Conservation (phyloP, 768 basidiomycete species). For the Tubosaeta sp. region DNA sequence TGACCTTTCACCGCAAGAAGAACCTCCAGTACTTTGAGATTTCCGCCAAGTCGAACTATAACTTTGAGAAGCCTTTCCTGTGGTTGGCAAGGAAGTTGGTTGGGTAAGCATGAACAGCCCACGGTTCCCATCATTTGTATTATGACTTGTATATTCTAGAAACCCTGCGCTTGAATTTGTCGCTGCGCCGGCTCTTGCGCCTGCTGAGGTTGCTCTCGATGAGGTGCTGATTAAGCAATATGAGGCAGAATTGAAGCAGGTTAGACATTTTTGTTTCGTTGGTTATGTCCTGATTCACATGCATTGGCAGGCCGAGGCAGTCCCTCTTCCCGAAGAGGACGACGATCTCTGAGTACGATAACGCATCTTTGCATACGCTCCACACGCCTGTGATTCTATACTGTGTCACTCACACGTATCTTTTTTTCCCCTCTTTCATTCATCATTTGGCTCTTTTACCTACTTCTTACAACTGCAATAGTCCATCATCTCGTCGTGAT, state of each 20-base stretch:
- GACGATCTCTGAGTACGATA: slow-evolving; percentile 62
- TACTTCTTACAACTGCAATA: slow-evolving; percentile 23
- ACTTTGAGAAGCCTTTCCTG: slow-evolving; percentile 99
- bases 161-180: slow-evolving; percentile 91
- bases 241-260: slow-evolving; percentile 67
- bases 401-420: slow-evolving; percentile 19
- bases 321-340: slow-evolving; percentile 97
- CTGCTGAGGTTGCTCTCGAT: slow-evolving; percentile 90
- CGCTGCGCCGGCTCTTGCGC: slow-evolving; percentile 92
- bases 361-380: slow-evolving; percentile 16
- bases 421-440: slow-evolving; percentile 9
- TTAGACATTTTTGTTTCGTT: slow-evolving; percentile 28
- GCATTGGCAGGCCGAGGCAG: slow-evolving; percentile 65
- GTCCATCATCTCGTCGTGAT: slow-evolving; percentile 22
- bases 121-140: not conserved
- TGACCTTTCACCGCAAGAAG: slow-evolving; percentile 99
- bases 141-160: slow-evolving; percentile 36
- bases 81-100: slow-evolving; percentile 99
- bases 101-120: slow-evolving; percentile 55
- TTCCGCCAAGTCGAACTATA: slow-evolving; percentile 99
- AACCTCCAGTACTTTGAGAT: slow-evolving; percentile 99
- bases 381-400: slow-evolving; percentile 18
- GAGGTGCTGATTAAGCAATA: slow-evolving; percentile 73
- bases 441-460: slow-evolving; percentile 17
- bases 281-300: slow-evolving; percentile 5